phyloP scores from a whole-genome alignment of 768 basidiomycete genomes.

The Crepidotus variabilis region DNA sequence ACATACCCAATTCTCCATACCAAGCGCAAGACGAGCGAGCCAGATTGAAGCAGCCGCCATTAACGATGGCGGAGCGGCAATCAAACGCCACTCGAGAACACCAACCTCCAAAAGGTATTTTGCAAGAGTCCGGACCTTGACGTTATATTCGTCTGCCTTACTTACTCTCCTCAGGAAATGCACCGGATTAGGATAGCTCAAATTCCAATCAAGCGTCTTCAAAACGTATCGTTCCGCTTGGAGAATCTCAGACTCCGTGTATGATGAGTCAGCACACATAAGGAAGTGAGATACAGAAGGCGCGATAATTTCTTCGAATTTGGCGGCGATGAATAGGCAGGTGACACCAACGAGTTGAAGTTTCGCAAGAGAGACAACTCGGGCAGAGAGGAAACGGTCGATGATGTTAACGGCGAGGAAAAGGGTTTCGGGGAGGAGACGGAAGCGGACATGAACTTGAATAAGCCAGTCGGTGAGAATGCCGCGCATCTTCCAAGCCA shows the following conservation, averaged over 20 bases:
- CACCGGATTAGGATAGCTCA: conserved; percentile 92
- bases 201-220: conserved; percentile 89
- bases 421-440: conserved; percentile 89
- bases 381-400: conserved; percentile 74
- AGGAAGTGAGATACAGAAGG: conserved; percentile 91
- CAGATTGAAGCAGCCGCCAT: conserved; percentile 89
- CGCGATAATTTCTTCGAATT: conserved; percentile 94
- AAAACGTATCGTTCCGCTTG: conserved; percentile 85
- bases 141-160: conserved; percentile 96
- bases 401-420: conserved; percentile 95
- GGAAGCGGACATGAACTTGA: conserved; percentile 91
- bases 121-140: conserved; percentile 85
- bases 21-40: conserved; percentile 82
- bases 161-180: conserved; percentile 89
- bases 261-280: conserved; percentile 79
- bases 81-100: conserved; percentile 81
- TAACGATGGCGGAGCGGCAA: conserved; percentile 78
- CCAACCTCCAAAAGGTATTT: conserved; percentile 95
- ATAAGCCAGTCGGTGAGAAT: conserved; percentile 96
- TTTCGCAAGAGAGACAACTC: conserved; percentile 84
- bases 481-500: conserved; percentile 95
- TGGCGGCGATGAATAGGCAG: conserved; percentile 89
- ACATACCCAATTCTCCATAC: conserved; percentile 85
- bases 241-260: conserved; percentile 74
- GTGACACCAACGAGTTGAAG: conserved; percentile 95